Evolutionary conservation across 1,284 basidiomycete species (phyloP).

Genomic region (Ceratobasidium sp.): DNA sequence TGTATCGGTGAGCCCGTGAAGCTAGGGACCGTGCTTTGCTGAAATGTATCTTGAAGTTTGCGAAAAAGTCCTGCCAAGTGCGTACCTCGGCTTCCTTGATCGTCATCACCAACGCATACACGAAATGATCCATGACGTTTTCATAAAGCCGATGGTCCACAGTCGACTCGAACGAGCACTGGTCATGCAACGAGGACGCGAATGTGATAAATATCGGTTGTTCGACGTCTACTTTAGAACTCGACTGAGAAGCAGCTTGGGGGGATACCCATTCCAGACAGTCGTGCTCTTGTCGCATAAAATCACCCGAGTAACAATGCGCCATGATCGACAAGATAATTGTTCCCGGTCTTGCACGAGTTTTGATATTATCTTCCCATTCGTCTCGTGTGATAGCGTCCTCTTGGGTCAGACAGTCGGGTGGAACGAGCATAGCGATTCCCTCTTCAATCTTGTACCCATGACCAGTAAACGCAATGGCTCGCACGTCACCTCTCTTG

Average conservation of each 20-base stretch:
- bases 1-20: too few relatives aligned
- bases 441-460: neutral
- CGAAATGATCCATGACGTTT: neutral
- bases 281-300: conserved; percentile 9
- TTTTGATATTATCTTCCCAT: conserved; percentile 7
- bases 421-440: conserved; percentile 6
- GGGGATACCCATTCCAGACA: too few relatives aligned
- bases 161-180: neutral
- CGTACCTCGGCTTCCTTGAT: neutral
- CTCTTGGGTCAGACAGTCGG: neutral
- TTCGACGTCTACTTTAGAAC: neutral
- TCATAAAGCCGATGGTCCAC: neutral
- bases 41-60: neutral
- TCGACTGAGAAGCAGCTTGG: too few relatives aligned
- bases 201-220: conserved; percentile 14
- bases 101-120: neutral
- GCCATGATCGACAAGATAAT: conserved; percentile 8
- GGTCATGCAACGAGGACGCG: neutral
- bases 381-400: conserved; percentile 1
- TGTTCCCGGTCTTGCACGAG: neutral
- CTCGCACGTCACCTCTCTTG: conserved; percentile 13
- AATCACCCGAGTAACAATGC: conserved; percentile 8
- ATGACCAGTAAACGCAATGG: conserved; percentile 14
- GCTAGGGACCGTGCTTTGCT: neutral
- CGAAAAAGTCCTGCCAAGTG: conserved; percentile 4